A percentile compares a stretch with the other conserved stretches of the same genome.
These are phyloP conservation scores for Cystobasidium tubakii DNA, from an alignment of 768 basidiomycete genomes.

Conservation along the genomic window DNA sequence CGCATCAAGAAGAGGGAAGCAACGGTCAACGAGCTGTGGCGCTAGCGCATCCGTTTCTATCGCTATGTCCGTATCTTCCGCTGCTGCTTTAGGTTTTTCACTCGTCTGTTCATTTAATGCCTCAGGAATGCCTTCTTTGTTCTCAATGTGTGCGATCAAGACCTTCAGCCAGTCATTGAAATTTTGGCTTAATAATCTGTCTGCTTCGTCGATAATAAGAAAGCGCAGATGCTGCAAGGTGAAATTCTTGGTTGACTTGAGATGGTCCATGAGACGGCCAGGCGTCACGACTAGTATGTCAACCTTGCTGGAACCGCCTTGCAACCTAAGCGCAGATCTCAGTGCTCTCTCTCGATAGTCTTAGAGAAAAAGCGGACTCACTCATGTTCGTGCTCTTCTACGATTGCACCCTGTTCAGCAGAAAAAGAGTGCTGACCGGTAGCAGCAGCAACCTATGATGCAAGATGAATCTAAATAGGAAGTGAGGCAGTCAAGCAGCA, in stretches of 20 bases:
- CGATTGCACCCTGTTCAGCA: conserved; percentile 77
- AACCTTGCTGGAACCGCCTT: conserved; percentile 81
- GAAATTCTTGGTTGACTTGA: conserved; percentile 80
- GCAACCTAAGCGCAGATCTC: conserved; percentile 54
- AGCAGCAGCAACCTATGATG: conserved; percentile 61
- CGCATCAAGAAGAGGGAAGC: conserved; percentile 48
- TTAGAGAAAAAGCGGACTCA: conserved; percentile 49
- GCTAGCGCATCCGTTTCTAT: conserved; percentile 57
- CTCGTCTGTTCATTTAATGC: background rate
- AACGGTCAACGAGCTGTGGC: background rate
- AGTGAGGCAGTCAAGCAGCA: too few relatives aligned
- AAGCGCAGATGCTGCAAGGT: conserved; percentile 92
- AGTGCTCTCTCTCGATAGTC: background rate
- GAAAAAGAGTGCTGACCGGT: conserved; percentile 92
- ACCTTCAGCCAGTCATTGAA: conserved; percentile 92
- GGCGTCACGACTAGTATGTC: conserved; percentile 95
- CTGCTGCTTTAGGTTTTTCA: background rate
- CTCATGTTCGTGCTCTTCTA: conserved; percentile 59
- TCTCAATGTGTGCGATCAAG: conserved; percentile 68
- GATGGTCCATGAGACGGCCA: conserved; percentile 87
- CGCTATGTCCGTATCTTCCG: conserved; percentile 45
- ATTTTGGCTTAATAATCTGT: conserved; percentile 85
- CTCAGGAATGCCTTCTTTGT: conserved; percentile 45
- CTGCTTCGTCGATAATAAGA: conserved; percentile 96
- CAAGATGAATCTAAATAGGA: background rate